Evolutionary conservation across 2,329 filamentous ascomycete species (phyloP).

Genomic region (Fusarium papillatum): DNA sequence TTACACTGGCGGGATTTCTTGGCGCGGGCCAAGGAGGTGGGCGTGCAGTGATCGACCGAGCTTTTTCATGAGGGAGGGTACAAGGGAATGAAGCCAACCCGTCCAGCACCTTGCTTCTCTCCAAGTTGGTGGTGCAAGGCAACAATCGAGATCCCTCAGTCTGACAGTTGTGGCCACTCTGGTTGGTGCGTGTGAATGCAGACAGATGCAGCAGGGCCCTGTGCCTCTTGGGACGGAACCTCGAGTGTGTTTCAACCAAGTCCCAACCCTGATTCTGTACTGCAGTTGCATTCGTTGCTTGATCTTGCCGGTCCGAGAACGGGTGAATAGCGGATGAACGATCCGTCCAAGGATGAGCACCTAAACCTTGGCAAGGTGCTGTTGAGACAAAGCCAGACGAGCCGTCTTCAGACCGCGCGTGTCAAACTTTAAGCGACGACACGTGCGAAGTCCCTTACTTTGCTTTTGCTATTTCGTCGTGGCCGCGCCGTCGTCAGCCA

Average conservation of each 20-base stretch:
- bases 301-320: slow-evolving; percentile 13
- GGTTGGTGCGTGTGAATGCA: slow-evolving; percentile 24
- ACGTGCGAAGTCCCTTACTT: slow-evolving; percentile 43
- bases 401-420: slow-evolving; percentile 30
- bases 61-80: slow-evolving; percentile 37
- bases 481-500: slow-evolving; percentile 37
- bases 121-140: slow-evolving; percentile 29
- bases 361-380: slow-evolving; percentile 16
- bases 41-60: slow-evolving; percentile 42
- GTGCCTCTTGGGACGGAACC: slow-evolving; percentile 6
- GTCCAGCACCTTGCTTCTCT: slow-evolving; percentile 32
- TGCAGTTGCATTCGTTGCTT: background rate
- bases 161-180: slow-evolving; percentile 28
- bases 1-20: slow-evolving; percentile 44
- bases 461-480: slow-evolving; percentile 35
- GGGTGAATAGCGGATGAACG: slow-evolving; percentile 10
- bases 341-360: slow-evolving; percentile 16
- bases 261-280: slow-evolving; percentile 1
- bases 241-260: slow-evolving; percentile 24
- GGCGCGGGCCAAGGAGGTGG: slow-evolving; percentile 34
- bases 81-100: slow-evolving; percentile 36
- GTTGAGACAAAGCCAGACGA: slow-evolving; percentile 37
- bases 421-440: slow-evolving; percentile 44
- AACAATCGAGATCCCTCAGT: slow-evolving; percentile 32
- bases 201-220: slow-evolving; percentile 13